Percentiles rank a stretch among this genome's conserved stretches.
These are phyloP conservation scores for Entomortierella chlamydospora DNA, from an alignment of 192 early-diverging fungal species.

Conservation along the genomic window DNA sequence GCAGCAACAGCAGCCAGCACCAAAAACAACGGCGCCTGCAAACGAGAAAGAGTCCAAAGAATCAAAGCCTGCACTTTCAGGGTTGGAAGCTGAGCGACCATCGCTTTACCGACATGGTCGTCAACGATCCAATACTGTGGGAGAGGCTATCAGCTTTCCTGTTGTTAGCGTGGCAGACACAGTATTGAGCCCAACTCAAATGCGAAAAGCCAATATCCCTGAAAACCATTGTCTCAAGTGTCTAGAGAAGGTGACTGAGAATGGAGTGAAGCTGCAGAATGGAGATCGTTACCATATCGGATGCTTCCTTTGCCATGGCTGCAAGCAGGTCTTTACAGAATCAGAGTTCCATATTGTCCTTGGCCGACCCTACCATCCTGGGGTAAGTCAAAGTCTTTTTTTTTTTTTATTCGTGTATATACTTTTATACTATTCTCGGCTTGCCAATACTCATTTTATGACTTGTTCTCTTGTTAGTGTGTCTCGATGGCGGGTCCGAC, in stretches of 20 bases:
- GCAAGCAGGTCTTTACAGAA: conserved; percentile 59
- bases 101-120: conserved; percentile 37
- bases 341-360: conserved; percentile 55
- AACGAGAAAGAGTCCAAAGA: conserved; percentile 10
- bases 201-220: conserved; percentile 16
- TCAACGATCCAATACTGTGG: conserved; percentile 41
- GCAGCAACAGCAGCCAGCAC: not conserved
- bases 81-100: conserved; percentile 11
- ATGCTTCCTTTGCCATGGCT: conserved; percentile 59
- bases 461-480: conserved; percentile 17
- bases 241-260: conserved; percentile 49
- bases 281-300: conserved; percentile 56
- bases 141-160: conserved; percentile 35
- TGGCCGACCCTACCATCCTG: conserved; percentile 56
- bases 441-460: not conserved
- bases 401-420: not conserved
- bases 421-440: not conserved
- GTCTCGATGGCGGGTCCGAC: conserved; percentile 30
- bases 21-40: not conserved
- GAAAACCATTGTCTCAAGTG: conserved; percentile 55
- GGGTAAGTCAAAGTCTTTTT: conserved; percentile 28
- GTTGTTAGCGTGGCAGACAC: conserved; percentile 13
- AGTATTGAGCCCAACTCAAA: conserved; percentile 1
- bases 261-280: conserved; percentile 53
- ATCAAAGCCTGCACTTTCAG: not conserved